These are phyloP conservation scores for Fusarium continuum DNA, from an alignment of 2,329 filamentous ascomycete species.

Conservation along the genomic window DNA sequence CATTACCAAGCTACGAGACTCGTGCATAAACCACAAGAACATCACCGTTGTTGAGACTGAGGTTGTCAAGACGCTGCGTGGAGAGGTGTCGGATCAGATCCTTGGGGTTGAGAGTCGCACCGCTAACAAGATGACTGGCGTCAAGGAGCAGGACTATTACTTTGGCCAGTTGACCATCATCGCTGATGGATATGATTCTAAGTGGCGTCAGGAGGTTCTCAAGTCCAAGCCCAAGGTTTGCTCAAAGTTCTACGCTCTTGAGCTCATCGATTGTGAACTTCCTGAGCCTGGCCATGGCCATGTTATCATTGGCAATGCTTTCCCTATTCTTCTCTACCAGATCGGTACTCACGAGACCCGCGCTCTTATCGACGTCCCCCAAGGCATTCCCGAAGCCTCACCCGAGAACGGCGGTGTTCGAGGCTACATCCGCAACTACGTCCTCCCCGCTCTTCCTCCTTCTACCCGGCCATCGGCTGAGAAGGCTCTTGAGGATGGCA, in stretches of 20 bases:
- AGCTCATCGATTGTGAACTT: constrained; percentile 87
- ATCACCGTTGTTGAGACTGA: constrained; percentile 93
- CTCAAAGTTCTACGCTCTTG: constrained; percentile 93
- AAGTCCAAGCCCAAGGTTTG: constrained; percentile 85
- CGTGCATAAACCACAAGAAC: constrained; percentile 79
- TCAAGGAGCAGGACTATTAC: constrained; percentile 75
- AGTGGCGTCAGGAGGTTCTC: constrained; percentile 85
- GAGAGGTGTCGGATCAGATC: constrained; percentile 74
- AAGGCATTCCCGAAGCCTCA: constrained; percentile 76
- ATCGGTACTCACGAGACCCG: constrained; percentile 96
- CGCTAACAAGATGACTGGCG: constrained; percentile 62
- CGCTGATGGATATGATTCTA: constrained; percentile 91
- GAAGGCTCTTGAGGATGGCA: constrained; percentile 79
- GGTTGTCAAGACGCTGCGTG: constrained; percentile 77
- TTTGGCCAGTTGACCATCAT: constrained; percentile 90
- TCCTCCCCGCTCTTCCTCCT: constrained; percentile 79
- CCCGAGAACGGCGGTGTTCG: constrained; percentile 83
- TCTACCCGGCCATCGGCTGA: constrained; percentile 77
- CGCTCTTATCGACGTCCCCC: constrained; percentile 86
- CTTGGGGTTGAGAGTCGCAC: constrained; percentile 84
- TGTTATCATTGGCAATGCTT: constrained; percentile 81
- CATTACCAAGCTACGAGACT: constrained; percentile 80
- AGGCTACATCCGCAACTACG: constrained; percentile 80
- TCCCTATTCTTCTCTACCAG: constrained; percentile 91
- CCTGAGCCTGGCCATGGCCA: constrained; percentile 82